Conservation (phyloP, 1,284 basidiomycete species). For the Athelia sp. region DNA sequence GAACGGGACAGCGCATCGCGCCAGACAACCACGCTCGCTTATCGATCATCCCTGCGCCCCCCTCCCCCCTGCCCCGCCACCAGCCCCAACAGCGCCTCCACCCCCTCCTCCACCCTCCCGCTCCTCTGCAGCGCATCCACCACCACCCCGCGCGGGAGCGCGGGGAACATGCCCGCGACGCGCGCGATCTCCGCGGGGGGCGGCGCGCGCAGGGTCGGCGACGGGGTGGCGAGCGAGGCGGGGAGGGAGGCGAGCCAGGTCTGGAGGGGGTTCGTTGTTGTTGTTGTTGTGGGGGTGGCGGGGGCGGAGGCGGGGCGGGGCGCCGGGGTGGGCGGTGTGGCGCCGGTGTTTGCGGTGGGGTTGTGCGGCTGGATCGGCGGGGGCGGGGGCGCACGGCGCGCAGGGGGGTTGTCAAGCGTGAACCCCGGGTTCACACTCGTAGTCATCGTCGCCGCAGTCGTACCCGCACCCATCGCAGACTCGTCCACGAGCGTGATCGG, state of each 20-base stretch:
- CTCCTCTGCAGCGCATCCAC: conserved; percentile 77
- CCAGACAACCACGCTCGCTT: too few species aligned
- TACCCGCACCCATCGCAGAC: not conserved
- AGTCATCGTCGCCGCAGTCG: not conserved
- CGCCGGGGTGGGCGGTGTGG: too few species aligned
- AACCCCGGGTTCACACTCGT: not conserved
- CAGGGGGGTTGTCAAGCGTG: not conserved
- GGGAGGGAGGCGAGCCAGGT: not conserved
- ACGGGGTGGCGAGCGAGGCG: too few species aligned
- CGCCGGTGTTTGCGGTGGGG: too few species aligned
- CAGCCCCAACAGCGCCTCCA: not conserved
- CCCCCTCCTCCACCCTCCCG: not conserved
- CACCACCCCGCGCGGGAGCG: conserved; percentile 70
- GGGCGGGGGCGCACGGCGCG: not conserved
- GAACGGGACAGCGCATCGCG: too few species aligned
- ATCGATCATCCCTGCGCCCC: not conserved
- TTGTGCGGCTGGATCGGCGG: too few species aligned
- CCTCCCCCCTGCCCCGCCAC: not conserved
- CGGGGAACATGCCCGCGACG: conserved; percentile 79
- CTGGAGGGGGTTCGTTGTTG: too few species aligned
- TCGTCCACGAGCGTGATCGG: conserved; percentile 7
- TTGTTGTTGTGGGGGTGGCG: too few species aligned
- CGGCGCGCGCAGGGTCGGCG: conserved; percentile 50
- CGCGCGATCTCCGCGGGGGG: conserved; percentile 72
- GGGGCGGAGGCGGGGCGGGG: too few species aligned